A percentile compares a stretch with the other conserved stretches of the same genome.
phyloP scores from a whole-genome alignment of 1,284 basidiomycete genomes.

The Ceratorhiza oryzae-sativae region DNA sequence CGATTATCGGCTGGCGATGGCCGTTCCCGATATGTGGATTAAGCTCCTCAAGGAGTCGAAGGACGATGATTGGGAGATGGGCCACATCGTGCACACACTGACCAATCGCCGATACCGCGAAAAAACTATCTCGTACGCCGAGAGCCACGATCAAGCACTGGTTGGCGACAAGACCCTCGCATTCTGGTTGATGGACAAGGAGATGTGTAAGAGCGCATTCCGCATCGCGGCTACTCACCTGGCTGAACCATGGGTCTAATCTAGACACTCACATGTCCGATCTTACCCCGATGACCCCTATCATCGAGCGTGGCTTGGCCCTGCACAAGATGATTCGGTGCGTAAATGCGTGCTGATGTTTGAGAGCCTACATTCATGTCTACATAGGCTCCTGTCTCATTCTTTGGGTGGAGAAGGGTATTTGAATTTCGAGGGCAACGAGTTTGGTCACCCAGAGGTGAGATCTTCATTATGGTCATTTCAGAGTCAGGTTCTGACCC shows the following conservation, averaged over 20 bases:
- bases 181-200: constrained; percentile 99
- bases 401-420: constrained; percentile 96
- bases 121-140: constrained; percentile 93
- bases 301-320: constrained; percentile 88
- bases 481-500: constrained; percentile 9
- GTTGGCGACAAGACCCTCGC: constrained; percentile 98
- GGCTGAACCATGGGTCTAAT: not conserved
- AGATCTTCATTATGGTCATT: constrained; percentile 41
- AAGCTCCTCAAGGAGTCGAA: constrained; percentile 92
- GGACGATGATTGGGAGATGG: constrained; percentile 91
- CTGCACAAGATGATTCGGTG: constrained; percentile 98
- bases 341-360: constrained; percentile 43
- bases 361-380: constrained; percentile 3
- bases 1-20: constrained; percentile 98
- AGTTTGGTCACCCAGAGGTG: constrained; percentile 96
- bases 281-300: constrained; percentile 80
- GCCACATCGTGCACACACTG: constrained; percentile 86
- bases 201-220: constrained; percentile 80
- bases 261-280: constrained; percentile 96
- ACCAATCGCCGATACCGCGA: constrained; percentile 90
- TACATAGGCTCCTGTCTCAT: constrained; percentile 82
- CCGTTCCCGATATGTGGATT: constrained; percentile 99
- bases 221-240: constrained; percentile 28
- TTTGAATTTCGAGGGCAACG: constrained; percentile 98
- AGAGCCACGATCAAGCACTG: constrained; percentile 97